Percentiles rank a stretch among this genome's conserved stretches.
Evolutionary conservation across 2,329 filamentous ascomycete species (phyloP).

Genomic region (Cladosporium austrohemisphaericum): DNA sequence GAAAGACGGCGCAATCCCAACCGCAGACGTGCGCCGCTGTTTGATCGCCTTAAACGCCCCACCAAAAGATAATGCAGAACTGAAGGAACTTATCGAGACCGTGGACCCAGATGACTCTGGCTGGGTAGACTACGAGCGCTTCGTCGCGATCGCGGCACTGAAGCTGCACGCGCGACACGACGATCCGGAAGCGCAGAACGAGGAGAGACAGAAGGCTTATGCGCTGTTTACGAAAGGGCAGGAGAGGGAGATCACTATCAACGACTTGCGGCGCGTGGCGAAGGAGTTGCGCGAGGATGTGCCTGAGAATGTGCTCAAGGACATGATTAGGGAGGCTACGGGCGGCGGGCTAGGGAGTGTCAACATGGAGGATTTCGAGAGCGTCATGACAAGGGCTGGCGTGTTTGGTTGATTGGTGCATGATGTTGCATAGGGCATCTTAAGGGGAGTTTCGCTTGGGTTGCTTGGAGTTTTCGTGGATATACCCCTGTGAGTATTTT

Average conservation of each 20-base stretch:
- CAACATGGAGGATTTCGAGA: constrained; percentile 74
- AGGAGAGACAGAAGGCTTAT: constrained; percentile 79
- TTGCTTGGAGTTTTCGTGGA: constrained; percentile 6
- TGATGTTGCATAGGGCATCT: not conserved
- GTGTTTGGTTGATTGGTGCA: constrained; percentile 62
- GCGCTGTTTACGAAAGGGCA: constrained; percentile 66
- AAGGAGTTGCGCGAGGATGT: constrained; percentile 79
- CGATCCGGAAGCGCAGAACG: constrained; percentile 47
- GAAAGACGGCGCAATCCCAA: constrained; percentile 49
- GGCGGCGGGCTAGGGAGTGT: constrained; percentile 73
- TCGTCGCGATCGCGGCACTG: constrained; percentile 82
- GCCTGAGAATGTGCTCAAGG: constrained; percentile 74
- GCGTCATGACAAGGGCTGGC: constrained; percentile 78
- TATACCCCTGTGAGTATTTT: constrained; percentile 15
- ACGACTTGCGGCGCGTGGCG: constrained; percentile 74
- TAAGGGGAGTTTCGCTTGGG: not conserved
- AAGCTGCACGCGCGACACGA: constrained; percentile 64
- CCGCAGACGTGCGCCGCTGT: constrained; percentile 45
- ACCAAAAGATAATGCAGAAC: constrained; percentile 61
- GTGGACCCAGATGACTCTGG: constrained; percentile 81
- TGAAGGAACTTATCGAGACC: constrained; percentile 71
- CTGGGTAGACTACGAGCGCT: constrained; percentile 72
- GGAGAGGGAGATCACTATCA: constrained; percentile 68
- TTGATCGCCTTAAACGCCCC: constrained; percentile 70
- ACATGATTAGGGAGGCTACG: constrained; percentile 96